Evolutionary conservation across 768 basidiomycete genomes (phyloP), one percentile per base, ranked within the genome.

Genomic region (Sarcodon sp.): DNA sequence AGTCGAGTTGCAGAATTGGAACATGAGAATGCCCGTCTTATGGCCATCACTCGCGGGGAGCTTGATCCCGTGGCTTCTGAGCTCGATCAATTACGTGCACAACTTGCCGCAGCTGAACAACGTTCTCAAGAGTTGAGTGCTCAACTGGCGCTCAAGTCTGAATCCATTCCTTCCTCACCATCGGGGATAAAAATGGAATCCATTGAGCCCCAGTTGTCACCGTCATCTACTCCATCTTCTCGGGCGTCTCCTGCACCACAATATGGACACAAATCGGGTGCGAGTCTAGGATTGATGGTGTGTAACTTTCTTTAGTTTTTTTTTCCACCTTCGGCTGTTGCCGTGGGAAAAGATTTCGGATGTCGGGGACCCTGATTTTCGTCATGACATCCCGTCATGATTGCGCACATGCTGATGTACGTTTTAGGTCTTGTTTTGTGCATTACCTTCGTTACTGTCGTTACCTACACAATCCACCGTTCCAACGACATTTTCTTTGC

Each of bases 1-100:
- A 88, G 57, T n/a, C 88, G 83, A 49, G 86, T 91, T 57, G 76
- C 79, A 52, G 83, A 87, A 59, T 70, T 91, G 32, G 88, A 90
- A 66, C 78, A 83, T 61, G 89, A 90, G 61, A 90, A 88, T 56
- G 81, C 76, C 39, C 72, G 80, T 36, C 78, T 91, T 47, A 70
- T 77, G 33, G 71, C 72, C 36, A 65, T 85, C 52, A 69, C 80
- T 50, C 73, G 33, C 44, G 50, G 59, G 66, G 61, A 38, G 67
- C 67, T 46, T 60, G 58, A 54, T 59, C 59, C 36, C 59, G 60
- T 39, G 53, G 57, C 71, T 48, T 75, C 75, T 44, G 78, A 80
- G 61, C 66, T 86, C 52, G 83, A 87, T 55, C 71, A 72, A 52
- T 76, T 88, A 56, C 75, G 75, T 46, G 68, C 75, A 34, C 77